Evolutionary conservation across 2,329 filamentous ascomycete species (phyloP), one percentile per base, ranked within the genome.

Genomic region (Aspergillus persii): DNA sequence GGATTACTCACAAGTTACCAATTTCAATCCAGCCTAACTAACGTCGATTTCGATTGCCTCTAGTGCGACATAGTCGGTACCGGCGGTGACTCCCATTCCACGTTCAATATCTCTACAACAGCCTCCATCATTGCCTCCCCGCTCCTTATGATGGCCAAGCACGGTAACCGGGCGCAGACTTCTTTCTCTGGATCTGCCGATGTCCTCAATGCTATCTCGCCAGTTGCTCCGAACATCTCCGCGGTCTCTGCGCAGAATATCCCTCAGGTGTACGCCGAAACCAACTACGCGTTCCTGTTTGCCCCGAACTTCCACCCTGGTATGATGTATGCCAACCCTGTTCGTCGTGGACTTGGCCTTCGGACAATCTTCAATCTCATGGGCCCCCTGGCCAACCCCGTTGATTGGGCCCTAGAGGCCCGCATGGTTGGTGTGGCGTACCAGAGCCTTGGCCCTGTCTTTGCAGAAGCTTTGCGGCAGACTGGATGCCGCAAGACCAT

Each of bases 291-390:
- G 63, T 99, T 99, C 78, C 84, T 99, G 31, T 98, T 95, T 72
- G 95, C 95, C 0, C 94, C 95, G 44, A 90, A 95, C 66, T 99
- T 97, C 83, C 95, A 99, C 78, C 92, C 92, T 0, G 94, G 92
- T 51, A 97, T 98, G 89, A 89, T 87, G 73, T 89, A 93, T 74
- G 92, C 95, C 44, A 92, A 92, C 4, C 86, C 89, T 2, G 88
- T 97, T 64, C 89, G 95, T 62, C 90, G 87, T 71, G 90, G 96
- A 73, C 85, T 99, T 26, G 94, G 94, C 59, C 94, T 95, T 83
- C 87, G 95, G 68, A 99, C 95, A 2, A 94, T 99, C 66, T 99
- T 99, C 86, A 99, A 99, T 77, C 86, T 99, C 15, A 84, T 99
- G 53, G 95, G 95, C 0, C 95, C 95, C 0, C 82, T 99, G 30